phyloP scores from a whole-genome alignment of 148 eudicot genomes.

The Vaccinium myrtillus region DNA sequence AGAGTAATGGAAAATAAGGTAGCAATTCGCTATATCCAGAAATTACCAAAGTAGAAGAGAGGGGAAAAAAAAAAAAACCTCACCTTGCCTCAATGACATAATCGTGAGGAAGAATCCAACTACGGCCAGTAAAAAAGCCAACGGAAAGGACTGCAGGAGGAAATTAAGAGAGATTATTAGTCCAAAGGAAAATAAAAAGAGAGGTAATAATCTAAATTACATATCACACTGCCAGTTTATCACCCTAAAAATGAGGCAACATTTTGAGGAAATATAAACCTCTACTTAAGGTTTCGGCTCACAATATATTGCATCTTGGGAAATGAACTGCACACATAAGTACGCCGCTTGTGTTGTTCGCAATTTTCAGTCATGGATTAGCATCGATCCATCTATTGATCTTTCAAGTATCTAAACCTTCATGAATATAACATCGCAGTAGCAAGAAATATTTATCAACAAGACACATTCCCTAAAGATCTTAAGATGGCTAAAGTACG shows the following conservation, averaged over 20 bases:
- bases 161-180: neutral
- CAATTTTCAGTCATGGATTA: neutral
- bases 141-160: conserved; percentile 71
- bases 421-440: neutral
- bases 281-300: no score
- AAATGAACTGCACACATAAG: no score
- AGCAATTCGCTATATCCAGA: neutral
- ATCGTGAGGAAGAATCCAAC: conserved; percentile 59
- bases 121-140: conserved; percentile 58
- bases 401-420: neutral
- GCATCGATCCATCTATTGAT: neutral
- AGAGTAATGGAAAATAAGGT: neutral
- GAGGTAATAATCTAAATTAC: neutral
- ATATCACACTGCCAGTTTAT: neutral
- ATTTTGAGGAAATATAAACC: neutral
- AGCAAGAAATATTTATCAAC: neutral
- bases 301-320: no score
- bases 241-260: neutral
- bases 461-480: neutral
- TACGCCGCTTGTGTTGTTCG: neutral
- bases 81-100: conserved; percentile 77
- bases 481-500: neutral
- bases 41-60: neutral
- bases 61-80: neutral
- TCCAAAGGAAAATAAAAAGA: neutral